phyloP scores from a whole-genome alignment of 352 stramenopile genomes.

The Aphanomyces stellatus region DNA sequence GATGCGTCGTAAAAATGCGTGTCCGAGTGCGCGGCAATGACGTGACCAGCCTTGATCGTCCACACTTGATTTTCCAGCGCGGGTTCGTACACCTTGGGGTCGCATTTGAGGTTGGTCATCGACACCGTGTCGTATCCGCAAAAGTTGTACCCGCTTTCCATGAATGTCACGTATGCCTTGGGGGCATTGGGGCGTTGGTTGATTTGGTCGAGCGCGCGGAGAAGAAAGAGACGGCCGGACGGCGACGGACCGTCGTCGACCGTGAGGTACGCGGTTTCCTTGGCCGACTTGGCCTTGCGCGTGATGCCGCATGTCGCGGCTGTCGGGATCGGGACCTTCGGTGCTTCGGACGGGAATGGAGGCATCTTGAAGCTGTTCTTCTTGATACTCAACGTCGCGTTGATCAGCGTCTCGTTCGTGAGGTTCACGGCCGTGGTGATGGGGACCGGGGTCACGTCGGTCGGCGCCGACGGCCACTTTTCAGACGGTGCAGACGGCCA shows the following conservation, averaged over 20 bases:
- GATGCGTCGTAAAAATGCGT: conserved; percentile 13
- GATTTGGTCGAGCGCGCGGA: conserved; percentile 4
- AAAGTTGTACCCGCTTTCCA: conserved; percentile 19
- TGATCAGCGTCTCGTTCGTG: not conserved
- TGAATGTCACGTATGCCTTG: not conserved
- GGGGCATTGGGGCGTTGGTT: not conserved
- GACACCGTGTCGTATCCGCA: not conserved
- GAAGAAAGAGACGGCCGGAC: not conserved
- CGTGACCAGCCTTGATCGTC: conserved; percentile 13
- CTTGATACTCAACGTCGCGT: not conserved
- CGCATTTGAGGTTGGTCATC: not conserved
- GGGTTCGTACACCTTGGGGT: not conserved
- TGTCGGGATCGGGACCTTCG: conserved; percentile 11
- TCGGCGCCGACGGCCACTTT: not conserved
- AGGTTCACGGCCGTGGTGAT: not conserved
- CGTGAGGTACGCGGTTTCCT: conserved; percentile 14
- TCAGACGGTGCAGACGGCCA: not conserved
- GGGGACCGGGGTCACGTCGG: not conserved
- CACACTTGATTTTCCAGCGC: not conserved
- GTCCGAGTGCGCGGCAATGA: conserved; percentile 13
- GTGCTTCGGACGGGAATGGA: no score
- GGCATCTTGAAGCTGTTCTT: not conserved
- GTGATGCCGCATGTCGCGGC: not conserved
- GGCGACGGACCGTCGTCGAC: conserved; percentile 13
- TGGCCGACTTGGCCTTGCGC: conserved; percentile 4